A percentile compares a stretch with the other conserved stretches of the same genome.
Evolutionary conservation across 2,329 filamentous ascomycete species (phyloP).

Genomic region (Colletotrichum simmondsii): DNA sequence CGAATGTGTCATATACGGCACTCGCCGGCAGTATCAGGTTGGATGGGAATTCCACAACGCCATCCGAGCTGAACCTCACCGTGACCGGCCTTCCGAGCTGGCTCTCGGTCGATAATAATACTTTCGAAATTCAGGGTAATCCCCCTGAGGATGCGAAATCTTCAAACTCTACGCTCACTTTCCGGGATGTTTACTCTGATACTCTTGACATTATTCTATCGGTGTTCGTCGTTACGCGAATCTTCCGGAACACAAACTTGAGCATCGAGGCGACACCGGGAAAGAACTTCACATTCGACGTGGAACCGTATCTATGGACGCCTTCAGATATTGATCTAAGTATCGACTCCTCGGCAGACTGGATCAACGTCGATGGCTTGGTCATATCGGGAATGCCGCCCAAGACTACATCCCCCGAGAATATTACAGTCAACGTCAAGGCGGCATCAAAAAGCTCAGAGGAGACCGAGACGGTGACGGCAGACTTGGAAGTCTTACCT

Average conservation of each 20-base stretch:
- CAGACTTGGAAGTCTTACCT: slow-evolving; percentile 49
- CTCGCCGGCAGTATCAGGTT: slow-evolving; percentile 65
- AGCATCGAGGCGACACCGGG: slow-evolving; percentile 54
- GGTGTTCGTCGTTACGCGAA: slow-evolving; percentile 46
- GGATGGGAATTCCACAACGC: slow-evolving; percentile 63
- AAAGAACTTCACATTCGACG: slow-evolving; percentile 53
- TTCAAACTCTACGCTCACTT: slow-evolving; percentile 71
- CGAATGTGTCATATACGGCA: slow-evolving; percentile 61
- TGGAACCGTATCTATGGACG: slow-evolving; percentile 54
- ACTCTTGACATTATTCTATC: slow-evolving; percentile 65
- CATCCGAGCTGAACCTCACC: slow-evolving; percentile 63
- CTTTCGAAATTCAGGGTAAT: slow-evolving; percentile 72
- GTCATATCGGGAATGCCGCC: slow-evolving; percentile 55
- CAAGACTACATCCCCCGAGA: slow-evolving; percentile 40
- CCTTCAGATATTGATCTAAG: slow-evolving; percentile 51
- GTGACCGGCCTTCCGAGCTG: slow-evolving; percentile 70
- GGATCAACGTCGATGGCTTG: slow-evolving; percentile 54
- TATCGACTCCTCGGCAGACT: slow-evolving; percentile 49
- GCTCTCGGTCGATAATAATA: slow-evolving; percentile 73
- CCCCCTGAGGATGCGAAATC: slow-evolving; percentile 69
- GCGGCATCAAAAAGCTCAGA: slow-evolving; percentile 46
- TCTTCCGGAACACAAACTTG: slow-evolving; percentile 54
- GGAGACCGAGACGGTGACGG: slow-evolving; percentile 48
- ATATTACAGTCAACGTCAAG: slow-evolving; percentile 41
- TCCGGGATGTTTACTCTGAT: slow-evolving; percentile 69